These are phyloP conservation scores for Trichocomaceae sp. DNA, from an alignment of 2,329 filamentous ascomycete species.

Conservation along the genomic window DNA sequence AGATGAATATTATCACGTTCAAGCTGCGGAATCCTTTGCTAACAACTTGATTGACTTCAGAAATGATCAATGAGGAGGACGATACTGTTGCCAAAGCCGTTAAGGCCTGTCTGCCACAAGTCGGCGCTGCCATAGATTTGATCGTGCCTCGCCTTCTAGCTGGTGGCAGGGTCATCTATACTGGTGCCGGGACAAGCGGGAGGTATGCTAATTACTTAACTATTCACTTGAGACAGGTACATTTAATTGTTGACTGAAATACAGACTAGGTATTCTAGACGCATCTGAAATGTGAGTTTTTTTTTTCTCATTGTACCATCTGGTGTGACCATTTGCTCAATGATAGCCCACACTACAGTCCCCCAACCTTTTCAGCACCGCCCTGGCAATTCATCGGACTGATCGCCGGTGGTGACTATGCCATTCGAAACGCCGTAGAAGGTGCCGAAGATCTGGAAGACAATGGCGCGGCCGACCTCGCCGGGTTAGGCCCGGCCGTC, in stretches of 20 bases:
- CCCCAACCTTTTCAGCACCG: background rate
- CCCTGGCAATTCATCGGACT: background rate
- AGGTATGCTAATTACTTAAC: too few relatives aligned
- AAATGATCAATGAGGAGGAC: background rate
- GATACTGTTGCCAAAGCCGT: background rate
- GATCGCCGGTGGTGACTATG: background rate
- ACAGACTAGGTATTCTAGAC: too few relatives aligned
- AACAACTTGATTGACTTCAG: too few relatives aligned
- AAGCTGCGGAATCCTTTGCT: too few relatives aligned
- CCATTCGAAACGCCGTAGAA: background rate
- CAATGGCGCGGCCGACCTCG: background rate
- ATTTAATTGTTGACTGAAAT: too few relatives aligned
- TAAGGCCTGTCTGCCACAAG: background rate
- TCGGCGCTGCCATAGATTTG: background rate
- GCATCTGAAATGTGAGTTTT: too few relatives aligned
- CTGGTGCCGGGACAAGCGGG: slow-evolving; percentile 1
- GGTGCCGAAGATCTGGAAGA: background rate
- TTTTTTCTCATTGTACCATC: too few relatives aligned
- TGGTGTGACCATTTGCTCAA: too few relatives aligned
- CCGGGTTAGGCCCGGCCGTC: background rate
- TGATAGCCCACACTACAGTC: too few relatives aligned
- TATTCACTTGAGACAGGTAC: too few relatives aligned
- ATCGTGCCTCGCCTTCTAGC: background rate
- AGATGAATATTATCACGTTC: too few relatives aligned
- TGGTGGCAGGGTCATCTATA: slow-evolving; percentile 2